A percentile compares a stretch with the other conserved stretches of the same genome.
Conservation (phyloP, 2,329 filamentous ascomycete genomes). For the Trichoderma sp. region DNA sequence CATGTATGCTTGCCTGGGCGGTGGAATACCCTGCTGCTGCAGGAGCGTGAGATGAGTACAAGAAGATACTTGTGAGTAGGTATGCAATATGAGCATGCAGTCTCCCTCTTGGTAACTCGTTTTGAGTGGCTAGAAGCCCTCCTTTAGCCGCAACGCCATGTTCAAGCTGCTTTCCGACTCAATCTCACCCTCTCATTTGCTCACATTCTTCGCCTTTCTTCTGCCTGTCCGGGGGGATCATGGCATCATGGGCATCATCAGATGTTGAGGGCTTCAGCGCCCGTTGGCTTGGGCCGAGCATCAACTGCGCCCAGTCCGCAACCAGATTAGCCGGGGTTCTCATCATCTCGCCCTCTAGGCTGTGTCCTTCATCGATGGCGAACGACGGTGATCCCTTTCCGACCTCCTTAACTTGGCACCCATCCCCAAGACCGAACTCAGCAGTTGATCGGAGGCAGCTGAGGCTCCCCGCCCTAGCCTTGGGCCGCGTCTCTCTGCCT, state of each 20-base stretch:
- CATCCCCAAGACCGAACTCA: slow-evolving; percentile 17
- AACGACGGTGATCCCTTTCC: slow-evolving; percentile 23
- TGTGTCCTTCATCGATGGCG: slow-evolving; percentile 8
- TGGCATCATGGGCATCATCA: slow-evolving; percentile 1
- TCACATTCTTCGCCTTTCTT: not conserved
- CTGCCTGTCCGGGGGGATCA: slow-evolving; percentile 10
- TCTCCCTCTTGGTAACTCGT: slow-evolving; percentile 12
- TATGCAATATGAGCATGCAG: slow-evolving; percentile 19
- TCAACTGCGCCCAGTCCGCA: slow-evolving; percentile 25
- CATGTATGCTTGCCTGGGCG: not conserved
- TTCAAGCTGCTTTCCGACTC: slow-evolving; percentile 3
- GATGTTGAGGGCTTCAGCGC: slow-evolving; percentile 19
- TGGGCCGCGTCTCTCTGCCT: slow-evolving; percentile 20
- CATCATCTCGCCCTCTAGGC: slow-evolving; percentile 26
- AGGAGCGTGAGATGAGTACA: not conserved
- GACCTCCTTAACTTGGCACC: slow-evolving; percentile 18
- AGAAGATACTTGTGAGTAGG: not conserved
- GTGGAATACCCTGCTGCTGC: not conserved
- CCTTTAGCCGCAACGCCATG: slow-evolving; percentile 11
- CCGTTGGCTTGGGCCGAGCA: slow-evolving; percentile 22
- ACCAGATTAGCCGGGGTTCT: slow-evolving; percentile 31
- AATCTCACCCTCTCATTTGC: slow-evolving; percentile 12
- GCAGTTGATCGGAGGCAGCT: slow-evolving; percentile 24
- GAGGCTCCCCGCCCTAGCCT: slow-evolving; percentile 26
- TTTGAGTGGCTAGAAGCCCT: slow-evolving; percentile 12